Conservation (phyloP, 208 protist genomes). For the Borovskyia barvae region DNA sequence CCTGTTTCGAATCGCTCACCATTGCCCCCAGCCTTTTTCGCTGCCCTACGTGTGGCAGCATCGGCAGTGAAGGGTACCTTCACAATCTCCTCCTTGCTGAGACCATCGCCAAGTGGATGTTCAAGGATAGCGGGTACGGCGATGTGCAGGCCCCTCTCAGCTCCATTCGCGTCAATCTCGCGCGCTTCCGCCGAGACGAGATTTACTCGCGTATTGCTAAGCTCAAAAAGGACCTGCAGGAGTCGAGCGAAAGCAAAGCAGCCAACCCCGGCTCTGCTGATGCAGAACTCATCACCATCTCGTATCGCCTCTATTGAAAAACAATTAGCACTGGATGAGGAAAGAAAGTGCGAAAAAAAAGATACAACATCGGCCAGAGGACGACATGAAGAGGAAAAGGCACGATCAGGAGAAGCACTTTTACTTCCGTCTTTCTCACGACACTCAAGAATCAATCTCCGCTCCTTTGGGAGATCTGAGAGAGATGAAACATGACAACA, state of each 20-base stretch:
- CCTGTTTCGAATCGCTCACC: constrained; percentile 77
- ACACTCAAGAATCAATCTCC: too few species aligned
- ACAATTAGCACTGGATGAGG: too few species aligned
- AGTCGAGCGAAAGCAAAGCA: constrained; percentile 13
- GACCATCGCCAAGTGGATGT: constrained; percentile 89
- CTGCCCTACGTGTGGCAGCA: constrained; percentile 81
- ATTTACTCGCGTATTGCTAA: constrained; percentile 43
- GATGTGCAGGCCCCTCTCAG: constrained; percentile 74
- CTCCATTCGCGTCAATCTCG: constrained; percentile 72
- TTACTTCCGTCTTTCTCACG: too few species aligned
- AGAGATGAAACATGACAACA: too few species aligned
- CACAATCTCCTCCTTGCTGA: constrained; percentile 82
- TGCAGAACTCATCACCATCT: constrained; percentile 51
- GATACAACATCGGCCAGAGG: not conserved
- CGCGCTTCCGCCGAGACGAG: constrained; percentile 60
- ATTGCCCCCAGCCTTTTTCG: constrained; percentile 84
- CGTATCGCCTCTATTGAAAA: constrained; percentile 69
- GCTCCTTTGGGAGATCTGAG: too few species aligned
- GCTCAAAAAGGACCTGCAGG: constrained; percentile 37
- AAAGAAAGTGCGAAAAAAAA: too few species aligned
- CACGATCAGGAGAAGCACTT: too few species aligned
- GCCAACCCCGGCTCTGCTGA: too few species aligned
- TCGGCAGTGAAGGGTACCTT: constrained; percentile 84
- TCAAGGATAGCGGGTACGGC: constrained; percentile 83
- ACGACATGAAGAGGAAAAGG: too few species aligned